Percentiles rank a stretch among this genome's conserved stretches.
phyloP scores from a whole-genome alignment of 306 rosid species.

The Ormosia emarginata region DNA sequence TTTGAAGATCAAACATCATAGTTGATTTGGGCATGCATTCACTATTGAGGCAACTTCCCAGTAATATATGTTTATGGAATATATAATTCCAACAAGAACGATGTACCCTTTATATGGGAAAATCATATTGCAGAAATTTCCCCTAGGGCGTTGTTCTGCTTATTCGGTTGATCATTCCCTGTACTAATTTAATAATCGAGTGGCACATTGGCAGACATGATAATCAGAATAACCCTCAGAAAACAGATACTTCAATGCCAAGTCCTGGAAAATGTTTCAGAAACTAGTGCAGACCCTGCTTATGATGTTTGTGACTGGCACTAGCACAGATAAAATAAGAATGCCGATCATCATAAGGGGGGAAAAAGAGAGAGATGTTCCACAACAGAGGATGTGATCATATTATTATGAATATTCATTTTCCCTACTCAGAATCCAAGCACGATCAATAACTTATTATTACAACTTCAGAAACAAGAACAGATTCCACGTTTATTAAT shows the following conservation, averaged over 20 bases:
- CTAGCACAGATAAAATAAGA: background rate
- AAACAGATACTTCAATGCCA: background rate
- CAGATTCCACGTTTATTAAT: constrained; percentile 42
- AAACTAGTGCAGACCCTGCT: background rate
- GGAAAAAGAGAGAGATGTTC: background rate
- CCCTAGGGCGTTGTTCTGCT: background rate
- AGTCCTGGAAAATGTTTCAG: background rate
- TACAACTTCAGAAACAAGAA: constrained; percentile 32
- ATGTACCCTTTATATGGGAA: background rate
- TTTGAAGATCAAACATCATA: background rate
- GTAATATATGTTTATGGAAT: background rate
- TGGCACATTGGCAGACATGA: background rate
- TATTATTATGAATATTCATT: background rate
- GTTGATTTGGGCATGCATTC: too few species aligned
- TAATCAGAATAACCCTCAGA: background rate
- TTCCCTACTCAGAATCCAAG: constrained; percentile 23
- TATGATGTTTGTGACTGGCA: background rate
- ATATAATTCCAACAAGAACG: too few species aligned
- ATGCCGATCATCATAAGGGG: background rate
- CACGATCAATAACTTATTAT: background rate
- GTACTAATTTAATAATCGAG: too few species aligned
- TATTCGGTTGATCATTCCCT: background rate
- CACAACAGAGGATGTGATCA: background rate
- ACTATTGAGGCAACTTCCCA: background rate
- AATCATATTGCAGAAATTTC: background rate